Evolutionary conservation across 257 asterid genomes (phyloP), one percentile per base, ranked within the genome.

Genomic region (Catharanthus roseus): DNA sequence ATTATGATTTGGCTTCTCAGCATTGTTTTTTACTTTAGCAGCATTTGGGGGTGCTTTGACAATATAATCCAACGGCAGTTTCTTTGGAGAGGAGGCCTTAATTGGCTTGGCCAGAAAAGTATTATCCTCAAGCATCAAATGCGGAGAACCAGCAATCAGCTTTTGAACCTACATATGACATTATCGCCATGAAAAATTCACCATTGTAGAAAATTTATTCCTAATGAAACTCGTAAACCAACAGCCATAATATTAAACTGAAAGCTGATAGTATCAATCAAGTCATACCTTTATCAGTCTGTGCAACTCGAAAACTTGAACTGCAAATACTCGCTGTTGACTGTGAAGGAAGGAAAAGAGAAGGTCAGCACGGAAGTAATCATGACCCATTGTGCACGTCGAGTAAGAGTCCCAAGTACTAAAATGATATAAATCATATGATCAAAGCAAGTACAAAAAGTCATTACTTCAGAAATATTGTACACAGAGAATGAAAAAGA

Each of bases 241-340:
- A n/a, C 36, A 68, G 31, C n/a, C 26, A 28, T 34, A 10, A 62
- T 39, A 39, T 50, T 38, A 53, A 56, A 26, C 50, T 23, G 36
- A 16, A 72, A 58, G 23, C 4, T 44, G 47, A 44, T 15, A 51
- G 41, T 21, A 39, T 18, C 47, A 56, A 38, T 19, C 15, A 53
- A 24, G 29, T 1, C 44, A 10, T 72, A 90, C 99, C 99, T 88
- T 86, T 34, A 93, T 72, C 76, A 93, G 74, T 82, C 95, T 80
- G 77, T 93, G 99, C 96, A 93, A 82, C 88, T 93, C 99, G 41
- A 93, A 93, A 26, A 93, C 85, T 89, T 93, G 99, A 78, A 88
- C 90, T n/a, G 96, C 96, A 79, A 93, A 92, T 61, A 73, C 86
- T 78, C 96, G 77, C 80, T 91, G 97, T 71, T 91, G 99, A 71